Evolutionary conservation across 306 rosid species (phyloP).

Genomic region (Lathyrus oleraceus): DNA sequence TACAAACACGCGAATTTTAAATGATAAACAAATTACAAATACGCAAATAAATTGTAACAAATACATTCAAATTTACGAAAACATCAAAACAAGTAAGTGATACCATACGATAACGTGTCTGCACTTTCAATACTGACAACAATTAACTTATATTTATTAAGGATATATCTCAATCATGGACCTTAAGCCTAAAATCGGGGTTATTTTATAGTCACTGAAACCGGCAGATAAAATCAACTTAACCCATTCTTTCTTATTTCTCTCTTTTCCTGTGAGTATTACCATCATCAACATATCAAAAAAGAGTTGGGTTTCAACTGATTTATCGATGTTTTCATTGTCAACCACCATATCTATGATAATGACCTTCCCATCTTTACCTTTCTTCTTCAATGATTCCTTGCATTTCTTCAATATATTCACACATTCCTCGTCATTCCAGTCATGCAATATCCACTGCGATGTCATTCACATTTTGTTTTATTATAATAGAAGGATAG

Average conservation of each 20-base stretch:
- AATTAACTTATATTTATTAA: not conserved
- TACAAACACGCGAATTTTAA: no score
- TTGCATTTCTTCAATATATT: constrained; percentile 31
- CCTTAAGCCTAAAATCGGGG: constrained; percentile 5
- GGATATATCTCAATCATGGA: not conserved
- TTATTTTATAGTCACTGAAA: constrained; percentile 1
- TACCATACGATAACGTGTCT: no score
- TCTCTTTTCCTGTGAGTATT: not conserved
- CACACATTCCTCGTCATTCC: constrained; percentile 29
- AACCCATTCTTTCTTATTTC: not conserved
- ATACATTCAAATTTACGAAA: no score
- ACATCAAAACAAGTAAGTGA: no score
- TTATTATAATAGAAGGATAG: not conserved
- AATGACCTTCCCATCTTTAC: constrained; percentile 21
- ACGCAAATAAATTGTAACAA: no score
- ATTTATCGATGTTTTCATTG: not conserved
- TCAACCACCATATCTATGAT: constrained; percentile 20
- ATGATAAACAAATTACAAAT: no score
- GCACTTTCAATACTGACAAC: no score
- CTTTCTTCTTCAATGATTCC: constrained; percentile 4
- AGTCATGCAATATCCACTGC: constrained; percentile 34
- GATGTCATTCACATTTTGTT: not conserved
- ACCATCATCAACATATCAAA: constrained; percentile 22
- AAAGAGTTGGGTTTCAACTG: constrained; percentile 1
- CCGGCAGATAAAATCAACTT: not conserved